Evolutionary conservation across 306 rosid species (phyloP).

Genomic region (Vigna trinervia): DNA sequence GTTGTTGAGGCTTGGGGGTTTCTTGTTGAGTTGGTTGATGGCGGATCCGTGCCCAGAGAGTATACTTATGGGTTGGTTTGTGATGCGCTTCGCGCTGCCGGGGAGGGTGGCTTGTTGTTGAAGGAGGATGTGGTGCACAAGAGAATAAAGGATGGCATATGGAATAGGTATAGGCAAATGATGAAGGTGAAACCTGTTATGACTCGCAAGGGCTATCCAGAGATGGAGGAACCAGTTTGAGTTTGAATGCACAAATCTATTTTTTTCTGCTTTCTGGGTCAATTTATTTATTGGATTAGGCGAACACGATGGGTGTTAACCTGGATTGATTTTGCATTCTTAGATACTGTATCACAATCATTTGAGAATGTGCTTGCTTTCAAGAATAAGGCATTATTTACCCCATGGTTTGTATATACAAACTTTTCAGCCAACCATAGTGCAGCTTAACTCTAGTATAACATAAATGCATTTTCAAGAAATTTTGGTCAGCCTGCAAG

Average conservation of each 20-base stretch:
- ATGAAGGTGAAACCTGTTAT: constrained; percentile 69
- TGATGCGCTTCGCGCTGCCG: constrained; percentile 52
- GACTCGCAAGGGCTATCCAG: constrained; percentile 68
- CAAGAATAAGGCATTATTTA: no score
- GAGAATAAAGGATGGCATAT: constrained; percentile 67
- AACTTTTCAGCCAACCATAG: no score
- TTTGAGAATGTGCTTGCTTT: no score
- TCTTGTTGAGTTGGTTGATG: constrained; percentile 75
- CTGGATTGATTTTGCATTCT: no score
- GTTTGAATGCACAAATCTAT: constrained; percentile 9
- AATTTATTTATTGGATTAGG: no score
- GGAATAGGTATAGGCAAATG: constrained; percentile 56
- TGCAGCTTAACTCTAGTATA: no score
- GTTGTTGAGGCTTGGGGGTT: constrained; percentile 67
- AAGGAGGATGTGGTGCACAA: constrained; percentile 47
- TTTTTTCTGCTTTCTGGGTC: neutral
- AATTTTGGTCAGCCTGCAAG: no score
- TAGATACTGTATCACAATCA: no score
- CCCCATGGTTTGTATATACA: no score
- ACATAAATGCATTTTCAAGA: no score
- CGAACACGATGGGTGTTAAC: no score
- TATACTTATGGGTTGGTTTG: constrained; percentile 75
- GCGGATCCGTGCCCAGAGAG: constrained; percentile 79
- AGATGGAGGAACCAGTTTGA: constrained; percentile 46
- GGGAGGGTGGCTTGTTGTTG: constrained; percentile 52